Evolutionary conservation across 169 alveolate species (phyloP).

Genomic region (Theileria parva): DNA sequence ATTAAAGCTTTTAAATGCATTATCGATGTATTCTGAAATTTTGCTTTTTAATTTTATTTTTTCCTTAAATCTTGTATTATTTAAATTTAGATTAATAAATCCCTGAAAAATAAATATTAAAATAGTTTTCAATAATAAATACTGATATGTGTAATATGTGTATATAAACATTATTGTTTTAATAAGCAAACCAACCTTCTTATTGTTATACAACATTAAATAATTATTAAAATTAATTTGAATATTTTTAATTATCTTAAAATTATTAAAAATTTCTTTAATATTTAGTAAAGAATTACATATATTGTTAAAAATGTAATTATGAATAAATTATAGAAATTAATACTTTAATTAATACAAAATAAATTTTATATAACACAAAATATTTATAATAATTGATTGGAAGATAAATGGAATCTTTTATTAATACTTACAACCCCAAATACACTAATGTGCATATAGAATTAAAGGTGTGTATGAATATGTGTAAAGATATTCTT

Average conservation of each 20-base stretch:
- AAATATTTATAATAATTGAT: not conserved
- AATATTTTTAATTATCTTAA: not conserved
- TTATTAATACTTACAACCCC: conserved; percentile 2
- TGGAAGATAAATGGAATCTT: conserved; percentile 18
- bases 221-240: not conserved
- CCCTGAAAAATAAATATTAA: not conserved
- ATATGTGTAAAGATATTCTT: not conserved
- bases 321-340: not conserved
- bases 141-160: not conserved
- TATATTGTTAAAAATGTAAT: not conserved
- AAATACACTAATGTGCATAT: conserved; percentile 20
- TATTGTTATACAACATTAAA: not conserved
- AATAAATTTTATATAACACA: not conserved
- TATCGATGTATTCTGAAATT: not conserved
- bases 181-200: not conserved
- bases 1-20: not conserved
- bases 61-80: not conserved
- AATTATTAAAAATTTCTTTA: not conserved
- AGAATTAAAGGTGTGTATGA: not conserved
- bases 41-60: not conserved
- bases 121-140: not conserved
- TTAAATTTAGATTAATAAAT: not conserved
- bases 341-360: not conserved
- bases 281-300: not conserved
- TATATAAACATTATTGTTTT: not conserved